phyloP scores from a whole-genome alignment of 2,329 filamentous ascomycete species.

The Ampelomyces quisqualis region DNA sequence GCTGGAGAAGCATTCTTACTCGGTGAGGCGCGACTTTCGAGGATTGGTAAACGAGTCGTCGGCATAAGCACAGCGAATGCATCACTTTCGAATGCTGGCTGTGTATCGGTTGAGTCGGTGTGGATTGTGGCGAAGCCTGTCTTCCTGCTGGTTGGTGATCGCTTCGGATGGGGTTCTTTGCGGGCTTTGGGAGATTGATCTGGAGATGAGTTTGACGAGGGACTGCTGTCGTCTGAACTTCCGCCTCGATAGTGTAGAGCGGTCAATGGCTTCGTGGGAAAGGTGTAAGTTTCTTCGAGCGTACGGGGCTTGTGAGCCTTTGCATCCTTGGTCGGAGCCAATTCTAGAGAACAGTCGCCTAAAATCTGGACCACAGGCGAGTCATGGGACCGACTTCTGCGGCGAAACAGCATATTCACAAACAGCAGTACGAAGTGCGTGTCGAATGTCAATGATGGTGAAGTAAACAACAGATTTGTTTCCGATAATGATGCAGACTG shows the following conservation, averaged over 20 bases:
- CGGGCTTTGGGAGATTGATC: conserved; percentile 5
- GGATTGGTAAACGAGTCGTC: conserved; percentile 33
- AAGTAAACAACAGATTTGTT: too few relatives aligned
- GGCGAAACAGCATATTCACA: conserved; percentile 9
- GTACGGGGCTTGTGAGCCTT: conserved; percentile 11
- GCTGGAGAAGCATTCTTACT: conserved; percentile 16
- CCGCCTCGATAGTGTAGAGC: conserved; percentile 3
- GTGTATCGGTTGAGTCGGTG: conserved; percentile 28
- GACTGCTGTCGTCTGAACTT: conserved; percentile 2
- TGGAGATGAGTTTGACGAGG: conserved; percentile 2
- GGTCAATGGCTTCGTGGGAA: background rate
- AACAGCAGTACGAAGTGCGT: background rate
- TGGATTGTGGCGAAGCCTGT: conserved; percentile 28
- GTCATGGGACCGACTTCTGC: conserved; percentile 5
- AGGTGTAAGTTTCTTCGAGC: conserved; percentile 10
- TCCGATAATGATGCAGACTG: background rate
- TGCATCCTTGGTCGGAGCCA: conserved; percentile 6
- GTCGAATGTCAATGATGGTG: too few relatives aligned
- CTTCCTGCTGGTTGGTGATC: conserved; percentile 27
- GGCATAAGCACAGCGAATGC: conserved; percentile 39
- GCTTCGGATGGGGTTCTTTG: conserved; percentile 4
- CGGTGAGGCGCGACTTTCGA: conserved; percentile 21
- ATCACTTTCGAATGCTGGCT: conserved; percentile 37
- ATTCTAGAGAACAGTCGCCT: background rate
- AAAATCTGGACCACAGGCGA: conserved; percentile 6